A percentile compares a stretch with the other conserved stretches of the same genome.
Evolutionary conservation across 2,329 filamentous ascomycete species (phyloP).

Genomic region (Phoma sp.): DNA sequence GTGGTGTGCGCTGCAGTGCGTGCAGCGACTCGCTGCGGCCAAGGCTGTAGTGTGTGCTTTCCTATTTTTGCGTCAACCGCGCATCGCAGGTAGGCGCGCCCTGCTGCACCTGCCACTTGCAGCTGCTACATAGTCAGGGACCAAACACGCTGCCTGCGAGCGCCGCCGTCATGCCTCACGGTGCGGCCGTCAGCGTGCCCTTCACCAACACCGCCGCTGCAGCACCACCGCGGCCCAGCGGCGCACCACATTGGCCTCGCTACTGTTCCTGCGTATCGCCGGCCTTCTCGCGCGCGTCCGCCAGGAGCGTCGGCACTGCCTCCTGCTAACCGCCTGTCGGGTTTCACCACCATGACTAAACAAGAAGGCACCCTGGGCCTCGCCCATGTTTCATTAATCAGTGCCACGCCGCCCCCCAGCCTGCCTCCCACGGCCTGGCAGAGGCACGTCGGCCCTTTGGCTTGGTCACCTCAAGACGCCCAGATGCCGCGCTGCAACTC

Average conservation of each 20-base stretch:
- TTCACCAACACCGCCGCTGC: slow-evolving; percentile 4
- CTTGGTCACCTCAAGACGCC: slow-evolving; percentile 13
- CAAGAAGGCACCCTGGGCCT: slow-evolving; percentile 32
- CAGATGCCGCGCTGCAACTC: slow-evolving; percentile 2
- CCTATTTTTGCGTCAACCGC: slow-evolving; percentile 39
- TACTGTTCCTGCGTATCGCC: slow-evolving; percentile 35
- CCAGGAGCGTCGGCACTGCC: slow-evolving; percentile 30
- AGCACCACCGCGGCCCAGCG: neutral
- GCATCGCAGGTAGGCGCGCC: slow-evolving; percentile 28
- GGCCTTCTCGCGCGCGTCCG: slow-evolving; percentile 32
- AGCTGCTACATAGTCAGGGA: neutral
- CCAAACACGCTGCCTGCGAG: neutral
- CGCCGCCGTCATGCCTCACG: neutral
- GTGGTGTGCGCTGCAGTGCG: slow-evolving; percentile 2
- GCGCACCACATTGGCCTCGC: slow-evolving; percentile 10
- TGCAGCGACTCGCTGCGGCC: neutral
- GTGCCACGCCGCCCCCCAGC: slow-evolving; percentile 24
- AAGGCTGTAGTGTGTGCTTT: slow-evolving; percentile 9
- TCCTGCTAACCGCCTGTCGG: slow-evolving; percentile 35
- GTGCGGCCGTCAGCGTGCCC: neutral
- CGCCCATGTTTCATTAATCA: slow-evolving; percentile 34
- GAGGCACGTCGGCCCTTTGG: slow-evolving; percentile 12
- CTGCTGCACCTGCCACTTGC: slow-evolving; percentile 2
- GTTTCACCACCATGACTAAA: slow-evolving; percentile 31
- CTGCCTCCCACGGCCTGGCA: slow-evolving; percentile 6